Base-by-base conservation (phyloP, 768 basidiomycete genomes). In the Suillus cothurnatus region DNA sequence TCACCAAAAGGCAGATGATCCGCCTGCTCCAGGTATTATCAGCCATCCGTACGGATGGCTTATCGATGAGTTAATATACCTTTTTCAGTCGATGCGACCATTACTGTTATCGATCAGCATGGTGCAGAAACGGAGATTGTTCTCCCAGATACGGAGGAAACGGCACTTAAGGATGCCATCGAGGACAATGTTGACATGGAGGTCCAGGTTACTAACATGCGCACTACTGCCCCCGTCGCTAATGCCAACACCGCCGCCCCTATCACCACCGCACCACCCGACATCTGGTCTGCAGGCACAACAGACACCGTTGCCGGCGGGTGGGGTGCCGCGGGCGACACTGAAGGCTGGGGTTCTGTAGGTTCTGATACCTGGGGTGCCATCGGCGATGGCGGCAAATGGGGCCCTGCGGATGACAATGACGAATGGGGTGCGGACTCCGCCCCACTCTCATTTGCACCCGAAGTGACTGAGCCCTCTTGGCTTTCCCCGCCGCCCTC, bases 151-250 rank as follows among this genome's bases (percentile, higher is more conserved):
- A 71, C 67, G n/a, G 65, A 63, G 31, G 50, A 77, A 61, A 72
- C 60, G 1, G 61, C 64, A 8, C 52, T 75, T 1, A 77, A 76
- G 55, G 74, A 76, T 17, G 68, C 45, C n/a, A 68, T 72, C 28
- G 74, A 78, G 47, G 73, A 71, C 39, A 71, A 76, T 41, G 39
- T 70, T 49, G 71, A 70, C 21, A 65, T 69, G 71, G 62, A 70
- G 6, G 63, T 68, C 39, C 66, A 70, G 62, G 28, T 71, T 8
- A 43, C 50, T 26, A 60, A 49, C 21, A 5, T 61, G 14, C 56
- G 64, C 23, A 38, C 45, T 14, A 17, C 61, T 5, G 23, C 52
- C 28, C 26, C 63, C 34, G 57, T 64, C 36, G 36, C 17, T n/a
- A 58, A 36, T 28, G 19, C 26, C 57, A 28, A 59, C 26, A 26